These are phyloP conservation scores for Suhomyces terraborum DNA, from an alignment of 1,139 yeast species.

Conservation along the genomic window DNA sequence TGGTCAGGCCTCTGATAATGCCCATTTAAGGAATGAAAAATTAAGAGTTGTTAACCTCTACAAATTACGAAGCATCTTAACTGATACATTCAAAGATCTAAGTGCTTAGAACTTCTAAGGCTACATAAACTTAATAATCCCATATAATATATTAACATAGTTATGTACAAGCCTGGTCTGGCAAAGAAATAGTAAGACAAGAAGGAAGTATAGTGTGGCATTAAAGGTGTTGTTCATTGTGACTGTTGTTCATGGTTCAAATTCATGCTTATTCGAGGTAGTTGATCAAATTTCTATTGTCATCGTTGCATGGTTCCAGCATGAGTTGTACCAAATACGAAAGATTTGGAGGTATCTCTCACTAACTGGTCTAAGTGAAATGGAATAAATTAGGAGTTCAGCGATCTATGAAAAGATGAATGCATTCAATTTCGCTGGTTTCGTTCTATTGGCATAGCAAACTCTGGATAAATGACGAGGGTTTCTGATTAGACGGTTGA, in stretches of 20 bases:
- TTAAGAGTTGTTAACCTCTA: slow-evolving; percentile 75
- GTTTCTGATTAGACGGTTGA: slow-evolving; percentile 26
- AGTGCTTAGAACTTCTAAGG: slow-evolving; percentile 24
- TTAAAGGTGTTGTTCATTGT: background rate
- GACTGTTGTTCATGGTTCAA: background rate
- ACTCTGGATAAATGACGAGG: slow-evolving; percentile 25
- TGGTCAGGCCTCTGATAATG: slow-evolving; percentile 94
- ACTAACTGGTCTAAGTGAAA: no score
- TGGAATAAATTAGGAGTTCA: no score
- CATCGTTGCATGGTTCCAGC: background rate
- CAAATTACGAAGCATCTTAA: slow-evolving; percentile 68
- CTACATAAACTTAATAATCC: background rate
- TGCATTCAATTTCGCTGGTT: slow-evolving; percentile 33
- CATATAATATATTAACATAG: slow-evolving; percentile 2
- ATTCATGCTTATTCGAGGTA: background rate
- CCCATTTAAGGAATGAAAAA: slow-evolving; percentile 88
- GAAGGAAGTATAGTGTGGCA: slow-evolving; percentile 9
- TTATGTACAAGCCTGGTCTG: slow-evolving; percentile 4
- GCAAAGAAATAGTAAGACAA: slow-evolving; percentile 9
- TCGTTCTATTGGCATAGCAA: slow-evolving; percentile 33
- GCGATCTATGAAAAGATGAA: slow-evolving; percentile 25
- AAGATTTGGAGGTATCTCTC: background rate
- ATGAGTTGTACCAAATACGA: background rate
- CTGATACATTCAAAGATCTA: slow-evolving; percentile 51
- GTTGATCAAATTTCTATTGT: background rate